Percentiles rank a stretch among this genome's conserved stretches.
Conservation (phyloP, 1,284 basidiomycete species). For the Cystobasidium slooffiae region DNA sequence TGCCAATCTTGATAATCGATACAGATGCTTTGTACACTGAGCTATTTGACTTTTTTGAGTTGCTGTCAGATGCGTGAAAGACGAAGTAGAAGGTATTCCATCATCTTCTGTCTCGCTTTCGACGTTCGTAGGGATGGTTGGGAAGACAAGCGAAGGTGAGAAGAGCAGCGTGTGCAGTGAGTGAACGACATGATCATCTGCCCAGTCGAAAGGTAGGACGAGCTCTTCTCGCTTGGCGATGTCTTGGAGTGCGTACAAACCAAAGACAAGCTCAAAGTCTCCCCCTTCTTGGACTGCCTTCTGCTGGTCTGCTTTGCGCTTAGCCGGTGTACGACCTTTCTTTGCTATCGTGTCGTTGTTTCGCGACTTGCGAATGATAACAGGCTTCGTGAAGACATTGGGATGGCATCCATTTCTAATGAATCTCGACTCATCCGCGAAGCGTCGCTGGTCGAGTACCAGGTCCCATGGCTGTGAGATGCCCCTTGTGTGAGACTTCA, state of each 20-base stretch:
- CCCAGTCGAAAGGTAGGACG: slow-evolving; percentile 94
- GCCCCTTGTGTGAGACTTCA: slow-evolving; percentile 74
- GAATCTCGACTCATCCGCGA: slow-evolving; percentile 76
- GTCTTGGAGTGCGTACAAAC: slow-evolving; percentile 78
- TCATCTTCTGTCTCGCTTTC: slow-evolving; percentile 42
- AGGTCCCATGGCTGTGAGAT: slow-evolving; percentile 79
- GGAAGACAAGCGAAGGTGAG: slow-evolving; percentile 51
- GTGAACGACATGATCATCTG: slow-evolving; percentile 87
- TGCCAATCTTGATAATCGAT: slow-evolving; percentile 46
- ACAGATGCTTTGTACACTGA: slow-evolving; percentile 39
- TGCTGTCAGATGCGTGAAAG: slow-evolving; percentile 33
- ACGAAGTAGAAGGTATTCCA: slow-evolving; percentile 58
- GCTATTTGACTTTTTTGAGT: slow-evolving; percentile 24
- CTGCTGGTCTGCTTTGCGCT: slow-evolving; percentile 36
- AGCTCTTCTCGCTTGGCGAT: slow-evolving; percentile 83
- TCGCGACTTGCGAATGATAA: slow-evolving; percentile 63
- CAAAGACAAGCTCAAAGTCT: slow-evolving; percentile 69
- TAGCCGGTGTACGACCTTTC: slow-evolving; percentile 27
- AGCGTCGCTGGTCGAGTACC: slow-evolving; percentile 78
- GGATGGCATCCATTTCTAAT: slow-evolving; percentile 83
- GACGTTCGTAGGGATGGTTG: slow-evolving; percentile 49
- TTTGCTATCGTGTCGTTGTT: slow-evolving; percentile 19
- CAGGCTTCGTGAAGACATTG: slow-evolving; percentile 81
- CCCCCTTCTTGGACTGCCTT: slow-evolving; percentile 49
- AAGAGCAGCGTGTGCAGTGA: slow-evolving; percentile 72